A percentile compares a stretch with the other conserved stretches of the same genome.
Evolutionary conservation across 1,139 yeast species (phyloP).

Genomic region (Yamadazyma epiphylla): DNA sequence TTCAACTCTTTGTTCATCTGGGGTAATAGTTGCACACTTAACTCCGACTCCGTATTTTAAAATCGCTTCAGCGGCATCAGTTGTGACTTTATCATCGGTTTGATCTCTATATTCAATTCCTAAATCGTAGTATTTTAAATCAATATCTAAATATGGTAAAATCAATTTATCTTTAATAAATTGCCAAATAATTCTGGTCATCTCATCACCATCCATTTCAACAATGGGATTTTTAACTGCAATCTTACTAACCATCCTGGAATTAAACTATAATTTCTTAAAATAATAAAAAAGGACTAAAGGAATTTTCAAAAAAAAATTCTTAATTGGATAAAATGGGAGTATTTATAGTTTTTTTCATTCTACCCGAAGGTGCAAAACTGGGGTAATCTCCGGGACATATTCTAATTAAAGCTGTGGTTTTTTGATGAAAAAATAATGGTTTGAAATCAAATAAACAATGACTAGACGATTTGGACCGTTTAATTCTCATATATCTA

Average conservation of each 20-base stretch:
- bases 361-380: slow-evolving; percentile 1
- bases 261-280: slow-evolving; percentile 1
- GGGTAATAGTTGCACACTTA: slow-evolving; percentile 98
- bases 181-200: slow-evolving; percentile 91
- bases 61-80: slow-evolving; percentile 88
- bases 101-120: slow-evolving; percentile 82
- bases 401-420: too few relatives aligned
- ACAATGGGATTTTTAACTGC: slow-evolving; percentile 85
- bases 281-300: background rate
- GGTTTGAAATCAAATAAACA: too few relatives aligned
- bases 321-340: background rate
- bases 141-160: slow-evolving; percentile 80
- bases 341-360: background rate
- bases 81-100: slow-evolving; percentile 84
- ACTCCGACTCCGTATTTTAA: slow-evolving; percentile 87
- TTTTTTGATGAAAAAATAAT: too few relatives aligned
- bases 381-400: slow-evolving; percentile 6
- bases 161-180: slow-evolving; percentile 78
- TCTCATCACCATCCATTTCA: slow-evolving; percentile 96
- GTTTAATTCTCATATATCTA: too few relatives aligned
- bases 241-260: slow-evolving; percentile 42
- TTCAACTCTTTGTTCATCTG: slow-evolving; percentile 91
- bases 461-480: too few relatives aligned
- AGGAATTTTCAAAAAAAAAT: background rate
- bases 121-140: slow-evolving; percentile 87